These are phyloP conservation scores for Leonotis leonurus DNA, from an alignment of 257 asterid genomes.

Conservation along the genomic window DNA sequence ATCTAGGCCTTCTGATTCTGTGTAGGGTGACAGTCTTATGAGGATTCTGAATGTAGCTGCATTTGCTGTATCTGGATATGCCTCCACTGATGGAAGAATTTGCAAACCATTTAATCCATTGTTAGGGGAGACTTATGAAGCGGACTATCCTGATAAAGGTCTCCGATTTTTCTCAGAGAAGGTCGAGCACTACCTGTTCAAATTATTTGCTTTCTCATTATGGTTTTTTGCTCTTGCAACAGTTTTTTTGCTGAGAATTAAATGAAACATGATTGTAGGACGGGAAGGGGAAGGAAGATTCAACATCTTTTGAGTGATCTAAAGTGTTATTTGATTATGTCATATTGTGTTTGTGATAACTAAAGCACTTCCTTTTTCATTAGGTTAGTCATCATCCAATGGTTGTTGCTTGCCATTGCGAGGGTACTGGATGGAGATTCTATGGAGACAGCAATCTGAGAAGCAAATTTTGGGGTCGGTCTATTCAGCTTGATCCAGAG, in stretches of 20 bases:
- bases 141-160: constrained; percentile 92
- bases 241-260: constrained; percentile 3
- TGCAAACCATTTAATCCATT: constrained; percentile 98
- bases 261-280: background rate
- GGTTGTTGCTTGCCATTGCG: constrained; percentile 96
- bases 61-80: constrained; percentile 96
- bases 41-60: constrained; percentile 95
- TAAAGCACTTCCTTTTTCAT: constrained; percentile 17
- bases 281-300: background rate
- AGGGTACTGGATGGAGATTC: constrained; percentile 94
- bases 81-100: constrained; percentile 87
- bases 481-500: constrained; percentile 94
- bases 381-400: constrained; percentile 99
- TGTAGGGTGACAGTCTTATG: constrained; percentile 86
- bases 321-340: background rate
- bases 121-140: constrained; percentile 95
- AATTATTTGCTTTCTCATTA: background rate
- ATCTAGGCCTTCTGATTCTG: constrained; percentile 8
- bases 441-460: constrained; percentile 91
- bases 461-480: constrained; percentile 99
- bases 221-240: background rate
- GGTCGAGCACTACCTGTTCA: constrained; percentile 35
- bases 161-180: constrained; percentile 85
- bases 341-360: background rate
- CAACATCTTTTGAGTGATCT: background rate